Base-by-base conservation (phyloP, 1,284 basidiomycete genomes). In the Ceratobasidium sp. region DNA sequence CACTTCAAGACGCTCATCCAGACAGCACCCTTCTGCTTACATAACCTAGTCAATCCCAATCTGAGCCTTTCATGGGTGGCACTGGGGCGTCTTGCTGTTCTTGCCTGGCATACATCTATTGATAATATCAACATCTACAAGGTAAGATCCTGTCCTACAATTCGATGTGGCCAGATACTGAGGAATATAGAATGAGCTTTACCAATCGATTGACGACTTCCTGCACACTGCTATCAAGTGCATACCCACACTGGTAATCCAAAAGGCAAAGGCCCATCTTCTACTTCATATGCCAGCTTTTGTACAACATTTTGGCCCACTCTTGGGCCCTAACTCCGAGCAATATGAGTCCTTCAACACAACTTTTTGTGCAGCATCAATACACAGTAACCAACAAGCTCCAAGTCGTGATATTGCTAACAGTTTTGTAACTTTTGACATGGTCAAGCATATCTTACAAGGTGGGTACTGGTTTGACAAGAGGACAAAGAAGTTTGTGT, bases 1-100 rank as follows among this genome's bases (percentile, higher is more conserved):
- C 77, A 79, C 38, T 77, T 78, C 72, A 77, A 78, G 60, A 76
- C 71, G 7, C 65, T 79, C 1, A 65, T 68, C 1, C 78, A 79
- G 49, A 68, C 76, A 0, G 76, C 78, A 73, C 52, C 75, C 1
- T 78, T 76, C 68, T 54, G 74, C 3, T 60, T 78, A 0, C 71
- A 71, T n/a, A 74, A 74, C 27, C 70, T 79, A 1, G 73, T 78
- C 1, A 69, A 72, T 0, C 38, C 69, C 0, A 29, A 31, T 1
- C 45, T 79, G 1, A 71, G 72, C 6, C 27, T 76, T 47, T 72
- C 72, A 0, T 78, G 77, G 77, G 43, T 68, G 0, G 8, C 68
- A 0, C 74, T 79, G 17, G 75, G 77, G 0, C 22, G 70, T 1
- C 67, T 78, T 0, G 72, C 73, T 0, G 76, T 76, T 0, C 70